Conservation (phyloP, 495 filamentous ascomycete species). For the Penicillium herquei region DNA sequence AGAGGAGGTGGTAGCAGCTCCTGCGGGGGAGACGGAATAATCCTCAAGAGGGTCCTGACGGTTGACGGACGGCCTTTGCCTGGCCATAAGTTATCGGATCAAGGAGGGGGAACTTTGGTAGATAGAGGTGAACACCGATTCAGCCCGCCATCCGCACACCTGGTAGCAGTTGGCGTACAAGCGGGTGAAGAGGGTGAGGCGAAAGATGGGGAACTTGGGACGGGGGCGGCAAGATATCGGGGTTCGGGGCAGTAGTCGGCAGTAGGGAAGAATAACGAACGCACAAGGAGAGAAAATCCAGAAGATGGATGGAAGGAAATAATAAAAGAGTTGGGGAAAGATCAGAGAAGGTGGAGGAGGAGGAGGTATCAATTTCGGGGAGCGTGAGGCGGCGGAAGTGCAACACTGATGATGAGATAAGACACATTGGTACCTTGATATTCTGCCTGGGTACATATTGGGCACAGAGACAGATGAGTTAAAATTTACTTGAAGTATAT, state of each 20-base stretch:
- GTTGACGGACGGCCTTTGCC: constrained; percentile 46
- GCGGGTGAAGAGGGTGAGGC: constrained; percentile 19
- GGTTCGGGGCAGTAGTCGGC: constrained; percentile 11
- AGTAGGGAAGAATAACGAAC: background rate
- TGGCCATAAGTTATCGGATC: constrained; percentile 52
- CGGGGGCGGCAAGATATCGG: constrained; percentile 4
- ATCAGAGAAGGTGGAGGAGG: constrained; percentile 19
- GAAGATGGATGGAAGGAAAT: constrained; percentile 7
- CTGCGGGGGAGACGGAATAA: constrained; percentile 41
- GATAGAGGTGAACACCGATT: constrained; percentile 34
- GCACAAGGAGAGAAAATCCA: too few species aligned
- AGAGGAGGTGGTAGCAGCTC: constrained; percentile 42
- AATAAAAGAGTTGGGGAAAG: constrained; percentile 5
- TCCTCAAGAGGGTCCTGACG: constrained; percentile 52
- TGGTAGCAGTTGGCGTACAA: constrained; percentile 16
- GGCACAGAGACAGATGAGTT: background rate
- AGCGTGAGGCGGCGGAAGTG: constrained; percentile 39
- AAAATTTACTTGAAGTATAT: background rate
- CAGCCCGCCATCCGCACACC: constrained; percentile 51
- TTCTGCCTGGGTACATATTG: constrained; percentile 1
- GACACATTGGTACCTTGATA: constrained; percentile 10
- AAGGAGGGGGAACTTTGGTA: constrained; percentile 30
- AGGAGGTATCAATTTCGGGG: constrained; percentile 36
- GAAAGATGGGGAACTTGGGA: constrained; percentile 11
- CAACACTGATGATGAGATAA: constrained; percentile 30